A percentile compares a stretch with the other conserved stretches of the same genome.
phyloP scores from a whole-genome alignment of 345 rosid genomes.

The Bretschneidera sinensis region DNA sequence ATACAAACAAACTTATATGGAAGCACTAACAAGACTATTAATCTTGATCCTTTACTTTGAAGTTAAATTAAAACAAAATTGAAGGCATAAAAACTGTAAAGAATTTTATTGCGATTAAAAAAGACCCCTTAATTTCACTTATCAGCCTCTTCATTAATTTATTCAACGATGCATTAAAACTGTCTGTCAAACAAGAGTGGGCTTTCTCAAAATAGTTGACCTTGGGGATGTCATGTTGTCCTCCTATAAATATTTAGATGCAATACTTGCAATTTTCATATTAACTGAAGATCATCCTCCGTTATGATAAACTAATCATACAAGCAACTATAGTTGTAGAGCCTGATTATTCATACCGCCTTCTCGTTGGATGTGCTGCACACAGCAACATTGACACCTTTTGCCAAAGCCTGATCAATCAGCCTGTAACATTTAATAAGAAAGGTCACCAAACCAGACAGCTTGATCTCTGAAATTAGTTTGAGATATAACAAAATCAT shows the following conservation, averaged over 20 bases:
- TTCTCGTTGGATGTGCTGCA: slow-evolving; percentile 97
- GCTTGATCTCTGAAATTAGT: background rate
- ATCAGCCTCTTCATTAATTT: too few relatives aligned
- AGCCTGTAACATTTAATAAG: slow-evolving; percentile 43
- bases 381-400: slow-evolving; percentile 83
- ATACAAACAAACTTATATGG: too few relatives aligned
- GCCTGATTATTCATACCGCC: slow-evolving; percentile 87
- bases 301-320: slow-evolving; percentile 2
- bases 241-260: background rate
- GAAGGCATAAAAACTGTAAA: too few relatives aligned
- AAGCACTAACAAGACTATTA: background rate
- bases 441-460: slow-evolving; percentile 9
- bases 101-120: too few relatives aligned
- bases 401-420: slow-evolving; percentile 82
- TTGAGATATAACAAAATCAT: background rate
- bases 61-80: too few relatives aligned
- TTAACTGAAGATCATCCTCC: background rate
- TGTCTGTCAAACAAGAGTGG: background rate
- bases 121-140: too few relatives aligned
- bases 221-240: background rate
- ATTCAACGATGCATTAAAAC: too few relatives aligned
- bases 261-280: too few relatives aligned
- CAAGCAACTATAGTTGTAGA: slow-evolving; percentile 34
- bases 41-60: background rate
- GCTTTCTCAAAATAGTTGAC: background rate